phyloP scores from a whole-genome alignment of 345 rosid genomes.

The Populus pruinosa region DNA sequence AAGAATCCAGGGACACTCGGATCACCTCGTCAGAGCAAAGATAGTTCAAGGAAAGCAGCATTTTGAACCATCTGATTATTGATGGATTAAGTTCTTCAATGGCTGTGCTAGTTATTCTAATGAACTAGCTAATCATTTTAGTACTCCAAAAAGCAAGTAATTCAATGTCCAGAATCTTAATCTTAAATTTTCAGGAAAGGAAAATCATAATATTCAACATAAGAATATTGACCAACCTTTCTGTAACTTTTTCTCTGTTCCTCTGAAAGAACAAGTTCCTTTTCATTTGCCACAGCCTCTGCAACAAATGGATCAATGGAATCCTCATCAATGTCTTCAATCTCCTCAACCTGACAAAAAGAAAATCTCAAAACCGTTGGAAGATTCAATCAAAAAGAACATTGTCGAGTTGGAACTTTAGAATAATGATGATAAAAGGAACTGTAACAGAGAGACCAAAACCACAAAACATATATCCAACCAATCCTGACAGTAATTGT shows the following conservation, averaged over 20 bases:
- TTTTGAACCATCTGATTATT: neutral
- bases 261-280: constrained; percentile 70
- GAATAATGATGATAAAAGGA: neutral
- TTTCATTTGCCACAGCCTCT: constrained; percentile 82
- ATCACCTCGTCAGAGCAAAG: neutral
- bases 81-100: neutral
- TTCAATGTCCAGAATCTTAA: constrained; percentile 1
- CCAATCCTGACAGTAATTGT: neutral
- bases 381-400: constrained; percentile 1
- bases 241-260: constrained; percentile 69
- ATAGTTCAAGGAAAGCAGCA: neutral
- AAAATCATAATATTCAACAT: neutral
- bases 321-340: constrained; percentile 75
- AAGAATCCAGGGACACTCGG: neutral
- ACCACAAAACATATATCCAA: neutral
- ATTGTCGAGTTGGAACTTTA: neutral
- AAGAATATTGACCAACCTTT: constrained; percentile 50
- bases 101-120: neutral
- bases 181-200: constrained; percentile 1
- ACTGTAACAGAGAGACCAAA: neutral
- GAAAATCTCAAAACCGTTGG: constrained; percentile 2
- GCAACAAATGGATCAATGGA: constrained; percentile 68
- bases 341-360: constrained; percentile 83
- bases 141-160: neutral
- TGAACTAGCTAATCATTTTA: neutral